Base-by-base conservation (phyloP, 768 basidiomycete genomes). In the Flagelloscypha sp. region DNA sequence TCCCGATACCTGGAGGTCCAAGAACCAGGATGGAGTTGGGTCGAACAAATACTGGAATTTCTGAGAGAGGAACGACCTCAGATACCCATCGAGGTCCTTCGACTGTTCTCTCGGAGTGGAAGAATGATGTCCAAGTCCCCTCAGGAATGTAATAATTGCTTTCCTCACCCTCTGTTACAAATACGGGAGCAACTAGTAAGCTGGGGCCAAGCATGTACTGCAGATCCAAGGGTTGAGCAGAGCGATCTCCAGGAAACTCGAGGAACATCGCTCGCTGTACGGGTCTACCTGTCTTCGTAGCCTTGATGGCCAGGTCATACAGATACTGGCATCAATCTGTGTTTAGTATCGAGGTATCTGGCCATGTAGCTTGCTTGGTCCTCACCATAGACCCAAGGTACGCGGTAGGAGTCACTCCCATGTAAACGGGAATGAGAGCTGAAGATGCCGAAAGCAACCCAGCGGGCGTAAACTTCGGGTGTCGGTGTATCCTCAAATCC, bases 291-390 rank as follows among this genome's bases (percentile, higher is more conserved):
- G 60, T 65, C 13, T 51, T 30, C 45, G 66, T 60, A 4, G 74
- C 70, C 48, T 72, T 49, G 6, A 75, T 62, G 5, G 76, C 72
- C 38, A 74, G 55, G 30, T 66, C 55, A 41, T 77, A 77, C 10
- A 86, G 53, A 52, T 84, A 84, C 0, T n/a, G 82, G 84, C 80
- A 84, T 84, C 33, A 86, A 58, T 24, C 79, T 58, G 55, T 83
- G 71, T 50, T 82, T 84, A 7, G 67, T 63, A 36, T 76, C 68
- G 29, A 83, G 57, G 52, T 79, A 68, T 43, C 60, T 68, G 9
- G 75, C 64, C 76, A 79, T 76, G 48, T 65, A 70, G 41, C 66
- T 65, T 5, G 76, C 76, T 5, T 80, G 72, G n/a, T 72, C 76
- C 53, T 78, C 77, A 9, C 81, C 80, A 44, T 79, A 82, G 37